Conservation (phyloP, 176 grass and related monocot species). For the Pontederia paniculata region DNA sequence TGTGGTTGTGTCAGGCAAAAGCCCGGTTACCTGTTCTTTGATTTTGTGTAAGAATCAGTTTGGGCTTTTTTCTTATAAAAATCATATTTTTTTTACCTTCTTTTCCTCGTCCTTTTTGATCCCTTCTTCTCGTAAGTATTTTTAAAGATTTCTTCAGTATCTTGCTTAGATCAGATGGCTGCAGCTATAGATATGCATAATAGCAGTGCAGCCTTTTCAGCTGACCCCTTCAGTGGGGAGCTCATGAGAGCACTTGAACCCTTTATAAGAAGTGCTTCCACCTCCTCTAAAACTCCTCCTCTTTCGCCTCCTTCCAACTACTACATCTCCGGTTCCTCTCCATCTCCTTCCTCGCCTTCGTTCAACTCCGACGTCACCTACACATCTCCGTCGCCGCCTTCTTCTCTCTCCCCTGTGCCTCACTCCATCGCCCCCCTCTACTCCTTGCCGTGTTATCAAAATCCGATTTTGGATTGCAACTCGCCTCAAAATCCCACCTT, state of each 20-base stretch:
- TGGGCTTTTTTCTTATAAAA: not conserved
- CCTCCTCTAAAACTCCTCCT: not conserved
- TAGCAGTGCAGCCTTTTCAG: not conserved
- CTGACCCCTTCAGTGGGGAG: constrained; percentile 4
- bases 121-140: not conserved
- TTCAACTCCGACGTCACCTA: not conserved
- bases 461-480: constrained; percentile 4
- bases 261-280: constrained; percentile 8
- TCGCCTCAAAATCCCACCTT: constrained; percentile 2
- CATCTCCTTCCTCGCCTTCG: not conserved
- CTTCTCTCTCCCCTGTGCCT: not conserved
- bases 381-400: not conserved
- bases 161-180: constrained; percentile 8
- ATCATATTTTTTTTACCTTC: not conserved
- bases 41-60: not conserved
- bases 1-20: not conserved
- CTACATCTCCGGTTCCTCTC: not conserved
- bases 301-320: not conserved
- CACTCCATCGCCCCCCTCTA: not conserved
- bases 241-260: constrained; percentile 17
- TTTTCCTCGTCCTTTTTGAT: not conserved
- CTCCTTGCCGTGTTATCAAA: not conserved
- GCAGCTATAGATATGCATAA: constrained; percentile 10
- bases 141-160: not conserved
- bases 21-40: constrained; percentile 11